Conservation (phyloP, 768 basidiomycete genomes). For the Hirschioporus abietinus region DNA sequence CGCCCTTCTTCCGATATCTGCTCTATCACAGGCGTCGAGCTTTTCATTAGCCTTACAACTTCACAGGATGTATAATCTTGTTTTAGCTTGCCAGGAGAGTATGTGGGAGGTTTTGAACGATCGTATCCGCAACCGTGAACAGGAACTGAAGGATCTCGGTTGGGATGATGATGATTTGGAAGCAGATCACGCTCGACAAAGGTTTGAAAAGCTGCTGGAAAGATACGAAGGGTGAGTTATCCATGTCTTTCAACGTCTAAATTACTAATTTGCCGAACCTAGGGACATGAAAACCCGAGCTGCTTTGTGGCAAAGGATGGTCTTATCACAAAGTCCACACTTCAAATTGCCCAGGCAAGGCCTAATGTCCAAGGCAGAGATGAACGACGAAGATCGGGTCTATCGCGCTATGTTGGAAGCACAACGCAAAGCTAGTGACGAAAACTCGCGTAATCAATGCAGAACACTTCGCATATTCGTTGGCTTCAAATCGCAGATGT, state of each 20-base stretch:
- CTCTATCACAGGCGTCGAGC: not conserved
- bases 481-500: constrained; percentile 41
- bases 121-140: constrained; percentile 50
- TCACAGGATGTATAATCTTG: constrained; percentile 53
- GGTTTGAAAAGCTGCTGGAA: constrained; percentile 55
- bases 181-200: constrained; percentile 48
- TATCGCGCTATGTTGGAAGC: constrained; percentile 59
- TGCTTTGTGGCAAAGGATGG: constrained; percentile 41
- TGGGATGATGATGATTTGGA: constrained; percentile 67
- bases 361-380: constrained; percentile 61
- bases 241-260: not conserved
- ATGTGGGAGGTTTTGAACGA: constrained; percentile 75
- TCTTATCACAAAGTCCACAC: constrained; percentile 22
- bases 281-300: constrained; percentile 66
- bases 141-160: constrained; percentile 51
- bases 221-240: constrained; percentile 47
- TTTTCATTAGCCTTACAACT: constrained; percentile 61
- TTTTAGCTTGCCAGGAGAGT: constrained; percentile 63
- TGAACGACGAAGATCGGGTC: constrained; percentile 60
- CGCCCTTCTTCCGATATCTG: constrained; percentile 5
- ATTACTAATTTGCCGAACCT: constrained; percentile 5
- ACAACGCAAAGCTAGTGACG: constrained; percentile 38
- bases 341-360: constrained; percentile 57
- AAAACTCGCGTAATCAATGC: constrained; percentile 50
- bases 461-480: constrained; percentile 57